Percentiles rank a stretch among this genome's conserved stretches.
phyloP scores from a whole-genome alignment of 2,329 filamentous ascomycete species.

The Pseudogymnoascus sp. region DNA sequence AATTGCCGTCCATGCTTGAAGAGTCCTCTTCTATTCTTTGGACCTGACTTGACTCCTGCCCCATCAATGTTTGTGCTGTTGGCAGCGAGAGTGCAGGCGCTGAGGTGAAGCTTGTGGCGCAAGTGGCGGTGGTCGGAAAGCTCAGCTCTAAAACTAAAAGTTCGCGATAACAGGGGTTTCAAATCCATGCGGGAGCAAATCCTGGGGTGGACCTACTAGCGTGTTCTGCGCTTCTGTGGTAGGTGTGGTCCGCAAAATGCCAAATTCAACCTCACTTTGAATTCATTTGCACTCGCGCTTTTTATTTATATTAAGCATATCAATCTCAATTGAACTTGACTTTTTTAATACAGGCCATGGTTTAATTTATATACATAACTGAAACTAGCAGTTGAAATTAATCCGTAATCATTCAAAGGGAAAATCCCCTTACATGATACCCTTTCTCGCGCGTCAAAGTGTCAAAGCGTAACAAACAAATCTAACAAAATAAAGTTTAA shows the following conservation, averaged over 20 bases:
- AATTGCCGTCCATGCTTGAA: constrained; percentile 4
- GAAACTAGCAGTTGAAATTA: background rate
- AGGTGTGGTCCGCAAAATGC: background rate
- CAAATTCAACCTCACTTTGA: constrained; percentile 1
- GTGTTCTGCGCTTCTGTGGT: background rate
- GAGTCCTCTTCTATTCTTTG: background rate
- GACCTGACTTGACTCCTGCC: constrained; percentile 10
- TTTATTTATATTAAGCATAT: background rate
- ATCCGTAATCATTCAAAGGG: background rate
- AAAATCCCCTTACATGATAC: background rate
- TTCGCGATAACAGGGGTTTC: constrained; percentile 9
- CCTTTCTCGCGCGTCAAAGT: background rate
- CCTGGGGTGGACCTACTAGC: constrained; percentile 5
- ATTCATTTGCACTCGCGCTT: background rate
- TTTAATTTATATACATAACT: background rate
- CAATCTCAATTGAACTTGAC: background rate
- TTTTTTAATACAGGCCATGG: background rate
- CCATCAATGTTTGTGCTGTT: background rate
- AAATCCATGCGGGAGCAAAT: background rate
- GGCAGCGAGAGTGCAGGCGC: background rate
- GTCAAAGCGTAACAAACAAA: background rate
- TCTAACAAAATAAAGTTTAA: background rate
- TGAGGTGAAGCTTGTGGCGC: background rate
- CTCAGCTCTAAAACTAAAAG: constrained; percentile 4
- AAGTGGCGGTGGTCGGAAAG: constrained; percentile 1